Base-by-base conservation (phyloP, 352 stramenopile genomes). In the Phytophthora niederhauseri region DNA sequence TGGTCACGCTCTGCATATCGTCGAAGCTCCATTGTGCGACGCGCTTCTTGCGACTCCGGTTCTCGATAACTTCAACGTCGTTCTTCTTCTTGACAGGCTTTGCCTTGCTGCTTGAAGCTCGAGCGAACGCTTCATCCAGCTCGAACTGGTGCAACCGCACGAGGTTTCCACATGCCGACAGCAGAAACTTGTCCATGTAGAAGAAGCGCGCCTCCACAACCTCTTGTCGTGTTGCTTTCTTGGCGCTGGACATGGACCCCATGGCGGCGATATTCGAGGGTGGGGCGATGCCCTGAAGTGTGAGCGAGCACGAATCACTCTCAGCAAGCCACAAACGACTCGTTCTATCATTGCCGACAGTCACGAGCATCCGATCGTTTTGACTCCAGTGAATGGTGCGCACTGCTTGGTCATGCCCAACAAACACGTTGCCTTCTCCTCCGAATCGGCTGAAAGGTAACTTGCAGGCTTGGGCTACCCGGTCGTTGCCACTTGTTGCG, bases 181-280 rank as follows among this genome's bases (percentile, higher is more conserved):
- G 58, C 26, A 96, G 63, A 55, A 97, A 97, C 67, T 92, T 93
- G 73, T 97, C 89, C 85, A 96, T 91, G 70, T 95, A 96, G 61
- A 94, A 97, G 58, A 97, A 97, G 24, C 71, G 64, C 17, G 84
- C 81, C 62, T 93, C 82, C 17, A 87, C 68, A 20, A 96, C 69
- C n/a, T 91, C 82, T 31, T 84, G 79, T 55, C 75, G 71, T 17
- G 75, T 66, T 24, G 61, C 61, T 57, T 85, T 91, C 65, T 89
- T 90, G 22, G 79, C 69, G 45, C 70, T 89, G 43, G 57, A 70
- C 28, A 72, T 60, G 2, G 72, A 62, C n/a, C 66, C 59, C 62
- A 65, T 67, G 7, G 70, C 78, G 28, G 76, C 75, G 15, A 77
- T 59, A 54, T 24, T 64, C 30, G 72, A 78, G 65, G 66, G 57